Conservation (phyloP, 2,329 filamentous ascomycete genomes). For the Chrysoporthe cubensis region DNA sequence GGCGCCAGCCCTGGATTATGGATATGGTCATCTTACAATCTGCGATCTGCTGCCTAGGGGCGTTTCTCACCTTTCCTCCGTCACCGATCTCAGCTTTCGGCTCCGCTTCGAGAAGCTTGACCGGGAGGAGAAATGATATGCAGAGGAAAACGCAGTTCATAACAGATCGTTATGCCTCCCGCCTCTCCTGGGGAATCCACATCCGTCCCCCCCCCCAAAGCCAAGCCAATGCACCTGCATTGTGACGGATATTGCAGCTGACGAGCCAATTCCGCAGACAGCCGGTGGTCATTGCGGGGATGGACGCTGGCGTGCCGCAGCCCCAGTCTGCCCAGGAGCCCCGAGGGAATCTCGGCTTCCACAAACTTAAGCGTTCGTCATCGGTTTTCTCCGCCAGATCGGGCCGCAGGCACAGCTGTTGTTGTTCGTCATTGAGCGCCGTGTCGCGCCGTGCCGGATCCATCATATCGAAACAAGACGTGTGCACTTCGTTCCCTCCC, state of each 20-base stretch:
- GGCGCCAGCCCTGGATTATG: not conserved
- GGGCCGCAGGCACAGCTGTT: constrained; percentile 7
- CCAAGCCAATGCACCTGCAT: not conserved
- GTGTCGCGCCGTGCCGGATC: constrained; percentile 11
- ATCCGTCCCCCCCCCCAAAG: not conserved
- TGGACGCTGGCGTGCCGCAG: constrained; percentile 20
- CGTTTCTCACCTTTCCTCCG: not conserved
- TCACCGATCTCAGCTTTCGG: not conserved
- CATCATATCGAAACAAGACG: constrained; percentile 1
- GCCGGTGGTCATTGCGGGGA: constrained; percentile 16
- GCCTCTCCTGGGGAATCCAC: not conserved
- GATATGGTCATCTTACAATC: not conserved
- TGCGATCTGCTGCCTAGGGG: not conserved
- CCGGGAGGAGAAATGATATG: not conserved
- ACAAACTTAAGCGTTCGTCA: constrained; percentile 19
- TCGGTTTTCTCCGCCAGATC: constrained; percentile 19
- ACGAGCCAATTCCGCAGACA: constrained; percentile 15
- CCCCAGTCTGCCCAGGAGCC: constrained; percentile 8
- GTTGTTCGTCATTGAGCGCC: constrained; percentile 4
- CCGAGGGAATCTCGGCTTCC: constrained; percentile 20
- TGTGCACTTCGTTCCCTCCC: not conserved
- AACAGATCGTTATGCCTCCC: not conserved
- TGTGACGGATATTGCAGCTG: constrained; percentile 11
- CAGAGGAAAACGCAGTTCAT: not conserved
- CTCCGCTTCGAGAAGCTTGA: not conserved